Percentiles rank a stretch among this genome's conserved stretches.
These are phyloP conservation scores for Erodium texanum DNA, from an alignment of 441 rosid species.

Conservation along the genomic window DNA sequence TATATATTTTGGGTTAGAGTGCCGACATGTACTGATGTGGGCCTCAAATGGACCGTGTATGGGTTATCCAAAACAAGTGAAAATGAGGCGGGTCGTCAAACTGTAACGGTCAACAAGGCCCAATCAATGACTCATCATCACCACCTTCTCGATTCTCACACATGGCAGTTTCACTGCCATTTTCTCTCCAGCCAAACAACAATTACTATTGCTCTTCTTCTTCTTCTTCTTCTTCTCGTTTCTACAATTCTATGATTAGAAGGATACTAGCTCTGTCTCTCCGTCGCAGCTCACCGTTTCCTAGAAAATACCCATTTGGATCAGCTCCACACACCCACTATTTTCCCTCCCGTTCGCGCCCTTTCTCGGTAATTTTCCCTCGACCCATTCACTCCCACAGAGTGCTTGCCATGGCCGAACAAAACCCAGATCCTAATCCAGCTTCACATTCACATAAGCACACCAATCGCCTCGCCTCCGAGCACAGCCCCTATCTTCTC, in stretches of 20 bases:
- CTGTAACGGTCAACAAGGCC: neutral
- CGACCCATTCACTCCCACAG: slow-evolving; percentile 33
- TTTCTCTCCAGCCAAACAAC: neutral
- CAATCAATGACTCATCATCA: neutral
- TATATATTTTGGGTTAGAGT: too few species aligned
- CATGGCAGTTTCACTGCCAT: neutral
- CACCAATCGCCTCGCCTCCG: slow-evolving; percentile 74
- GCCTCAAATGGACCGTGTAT: too few species aligned
- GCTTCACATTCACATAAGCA: slow-evolving; percentile 34
- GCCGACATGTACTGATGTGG: too few species aligned
- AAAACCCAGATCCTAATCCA: slow-evolving; percentile 23
- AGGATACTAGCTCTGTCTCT: slow-evolving; percentile 19
- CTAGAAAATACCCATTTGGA: slow-evolving; percentile 16
- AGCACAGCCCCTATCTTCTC: slow-evolving; percentile 90
- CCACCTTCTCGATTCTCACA: neutral
- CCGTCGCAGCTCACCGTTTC: slow-evolving; percentile 16
- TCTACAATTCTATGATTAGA: neutral
- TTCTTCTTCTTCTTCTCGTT: neutral
- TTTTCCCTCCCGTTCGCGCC: slow-evolving; percentile 18
- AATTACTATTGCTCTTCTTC: neutral
- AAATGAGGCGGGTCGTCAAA: too few species aligned
- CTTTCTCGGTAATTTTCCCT: slow-evolving; percentile 25
- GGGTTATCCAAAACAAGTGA: neutral
- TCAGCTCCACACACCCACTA: neutral
- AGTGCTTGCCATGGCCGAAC: slow-evolving; percentile 56